Evolutionary conservation across 1,284 basidiomycete species (phyloP).

Genomic region (Tetrapyrgos nigripes): DNA sequence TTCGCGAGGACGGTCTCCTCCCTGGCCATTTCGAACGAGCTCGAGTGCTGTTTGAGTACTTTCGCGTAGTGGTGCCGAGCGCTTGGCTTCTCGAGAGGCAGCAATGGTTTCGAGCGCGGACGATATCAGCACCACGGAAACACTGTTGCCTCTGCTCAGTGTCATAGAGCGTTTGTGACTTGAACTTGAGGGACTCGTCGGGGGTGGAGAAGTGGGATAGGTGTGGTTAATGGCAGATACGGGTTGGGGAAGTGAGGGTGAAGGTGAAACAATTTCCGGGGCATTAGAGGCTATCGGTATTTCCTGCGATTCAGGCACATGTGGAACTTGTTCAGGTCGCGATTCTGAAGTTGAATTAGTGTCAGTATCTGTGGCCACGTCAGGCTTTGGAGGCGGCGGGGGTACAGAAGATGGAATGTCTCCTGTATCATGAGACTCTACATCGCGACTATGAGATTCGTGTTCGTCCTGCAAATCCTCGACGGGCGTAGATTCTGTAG

Average conservation of each 20-base stretch:
- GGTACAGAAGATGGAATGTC: constrained; percentile 6
- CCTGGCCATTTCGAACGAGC: constrained; percentile 76
- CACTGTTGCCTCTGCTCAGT: constrained; percentile 69
- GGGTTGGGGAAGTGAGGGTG: background rate
- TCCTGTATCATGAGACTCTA: background rate
- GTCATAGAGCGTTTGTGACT: constrained; percentile 67
- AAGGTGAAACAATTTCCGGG: background rate
- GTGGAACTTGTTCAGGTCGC: background rate
- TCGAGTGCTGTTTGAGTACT: constrained; percentile 86
- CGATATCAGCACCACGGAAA: constrained; percentile 82
- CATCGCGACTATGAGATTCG: background rate
- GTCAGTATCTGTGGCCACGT: background rate
- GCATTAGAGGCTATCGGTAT: background rate
- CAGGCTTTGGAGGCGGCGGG: background rate
- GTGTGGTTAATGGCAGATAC: constrained; percentile 3
- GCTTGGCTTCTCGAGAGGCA: constrained; percentile 89
- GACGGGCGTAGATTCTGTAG: background rate
- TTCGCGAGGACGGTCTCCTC: constrained; percentile 77
- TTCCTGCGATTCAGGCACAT: background rate
- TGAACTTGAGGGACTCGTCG: constrained; percentile 1
- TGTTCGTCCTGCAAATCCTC: background rate
- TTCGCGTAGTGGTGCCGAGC: constrained; percentile 81
- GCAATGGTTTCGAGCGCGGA: constrained; percentile 90
- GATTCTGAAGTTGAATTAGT: background rate
- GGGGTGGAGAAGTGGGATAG: constrained; percentile 6